These are phyloP conservation scores for Pseudophaeomoniella oleicola DNA, from an alignment of 2,329 filamentous ascomycete genomes.

Conservation along the genomic window DNA sequence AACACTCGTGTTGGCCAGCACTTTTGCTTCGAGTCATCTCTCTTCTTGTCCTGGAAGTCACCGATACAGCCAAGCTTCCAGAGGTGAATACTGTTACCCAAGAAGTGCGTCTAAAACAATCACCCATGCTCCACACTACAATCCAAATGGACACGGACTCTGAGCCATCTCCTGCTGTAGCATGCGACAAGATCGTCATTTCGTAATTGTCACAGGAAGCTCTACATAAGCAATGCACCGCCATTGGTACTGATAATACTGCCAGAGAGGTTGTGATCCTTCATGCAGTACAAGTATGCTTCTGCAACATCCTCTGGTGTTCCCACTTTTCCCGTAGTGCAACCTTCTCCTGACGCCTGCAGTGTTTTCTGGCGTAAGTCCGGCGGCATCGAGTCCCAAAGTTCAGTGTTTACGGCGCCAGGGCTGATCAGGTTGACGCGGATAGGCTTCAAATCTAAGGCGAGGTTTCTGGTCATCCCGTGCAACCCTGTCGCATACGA, in stretches of 20 bases:
- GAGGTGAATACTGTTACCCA: too few species aligned
- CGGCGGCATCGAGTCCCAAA: constrained; percentile 19
- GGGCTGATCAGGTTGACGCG: constrained; percentile 49
- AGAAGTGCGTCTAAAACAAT: too few species aligned
- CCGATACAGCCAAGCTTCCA: too few species aligned
- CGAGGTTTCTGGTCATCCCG: constrained; percentile 40
- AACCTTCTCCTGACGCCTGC: constrained; percentile 7
- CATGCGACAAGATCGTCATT: too few species aligned
- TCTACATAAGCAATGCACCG: constrained; percentile 15
- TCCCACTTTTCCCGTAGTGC: constrained; percentile 19
- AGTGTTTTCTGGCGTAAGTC: constrained; percentile 12
- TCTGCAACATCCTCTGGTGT: constrained; percentile 29
- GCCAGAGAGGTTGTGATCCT: constrained; percentile 31
- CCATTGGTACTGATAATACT: constrained; percentile 28
- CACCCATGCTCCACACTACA: too few species aligned
- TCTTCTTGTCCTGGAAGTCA: too few species aligned
- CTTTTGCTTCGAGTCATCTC: too few species aligned
- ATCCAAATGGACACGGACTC: too few species aligned
- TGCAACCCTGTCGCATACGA: constrained; percentile 36
- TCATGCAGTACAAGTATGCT: constrained; percentile 33
- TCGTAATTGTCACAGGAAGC: too few species aligned
- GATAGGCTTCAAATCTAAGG: constrained; percentile 48
- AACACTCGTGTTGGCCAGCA: too few species aligned
- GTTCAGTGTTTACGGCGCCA: constrained; percentile 36
- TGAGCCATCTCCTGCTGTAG: too few species aligned